A percentile compares a stretch with the other conserved stretches of the same genome.
Evolutionary conservation across 2,329 filamentous ascomycete species (phyloP).

Genomic region (Ophiocordyceps sinensis): DNA sequence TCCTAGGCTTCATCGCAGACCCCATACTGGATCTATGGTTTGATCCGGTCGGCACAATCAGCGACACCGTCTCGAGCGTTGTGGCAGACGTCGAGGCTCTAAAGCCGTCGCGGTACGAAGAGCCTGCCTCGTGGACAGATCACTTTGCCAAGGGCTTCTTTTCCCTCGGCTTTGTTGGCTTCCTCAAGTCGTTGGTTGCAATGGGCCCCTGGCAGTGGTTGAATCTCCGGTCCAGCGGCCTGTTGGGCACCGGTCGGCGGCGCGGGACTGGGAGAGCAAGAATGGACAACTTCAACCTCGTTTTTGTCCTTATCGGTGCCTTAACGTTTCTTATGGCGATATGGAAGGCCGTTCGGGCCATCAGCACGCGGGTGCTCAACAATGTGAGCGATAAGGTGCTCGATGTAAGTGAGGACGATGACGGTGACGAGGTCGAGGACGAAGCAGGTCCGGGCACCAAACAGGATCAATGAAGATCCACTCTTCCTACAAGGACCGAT

Average conservation of each 20-base stretch:
- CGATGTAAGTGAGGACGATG: constrained; percentile 55
- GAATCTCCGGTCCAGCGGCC: constrained; percentile 50
- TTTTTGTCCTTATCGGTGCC: constrained; percentile 67
- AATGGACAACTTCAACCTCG: constrained; percentile 63
- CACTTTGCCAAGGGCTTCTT: constrained; percentile 85
- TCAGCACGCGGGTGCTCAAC: constrained; percentile 60
- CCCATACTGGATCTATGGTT: constrained; percentile 82
- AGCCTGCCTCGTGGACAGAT: constrained; percentile 52
- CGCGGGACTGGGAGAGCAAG: constrained; percentile 60
- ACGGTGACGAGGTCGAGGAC: constrained; percentile 33
- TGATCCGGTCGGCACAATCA: constrained; percentile 55
- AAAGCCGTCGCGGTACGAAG: constrained; percentile 26
- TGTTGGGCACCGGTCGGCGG: constrained; percentile 35
- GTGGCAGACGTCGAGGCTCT: constrained; percentile 24
- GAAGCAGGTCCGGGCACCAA: constrained; percentile 29
- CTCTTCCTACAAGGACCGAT: background rate
- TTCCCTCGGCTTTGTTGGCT: constrained; percentile 76
- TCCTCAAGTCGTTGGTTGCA: constrained; percentile 64
- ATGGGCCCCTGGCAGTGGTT: constrained; percentile 66
- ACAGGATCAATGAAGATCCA: constrained; percentile 13
- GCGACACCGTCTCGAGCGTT: constrained; percentile 32
- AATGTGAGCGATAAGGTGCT: constrained; percentile 66
- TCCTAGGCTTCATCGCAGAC: constrained; percentile 83
- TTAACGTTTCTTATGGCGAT: constrained; percentile 69
- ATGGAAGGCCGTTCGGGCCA: constrained; percentile 65